Evolutionary conservation across 768 basidiomycete species (phyloP).

Genomic region (Goffeauzyma gilvescens): DNA sequence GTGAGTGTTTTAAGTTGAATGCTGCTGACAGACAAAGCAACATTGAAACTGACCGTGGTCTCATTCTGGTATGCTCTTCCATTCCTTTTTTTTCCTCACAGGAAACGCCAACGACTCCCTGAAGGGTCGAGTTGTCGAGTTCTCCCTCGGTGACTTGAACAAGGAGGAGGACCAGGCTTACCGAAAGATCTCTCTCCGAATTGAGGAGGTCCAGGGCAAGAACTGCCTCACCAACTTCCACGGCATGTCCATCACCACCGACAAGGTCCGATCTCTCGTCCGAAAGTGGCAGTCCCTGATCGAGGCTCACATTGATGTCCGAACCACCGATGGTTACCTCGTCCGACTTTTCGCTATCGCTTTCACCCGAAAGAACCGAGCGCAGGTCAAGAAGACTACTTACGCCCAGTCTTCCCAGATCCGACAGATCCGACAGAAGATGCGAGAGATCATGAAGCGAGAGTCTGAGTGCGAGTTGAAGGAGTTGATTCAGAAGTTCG

Average conservation of each 20-base stretch:
- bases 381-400: constrained; percentile 96
- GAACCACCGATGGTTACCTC: constrained; percentile 98
- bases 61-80: constrained; percentile 1
- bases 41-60: too few relatives aligned
- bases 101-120: constrained; percentile 98
- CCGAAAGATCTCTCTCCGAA: constrained; percentile 96
- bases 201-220: constrained; percentile 77
- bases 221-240: constrained; percentile 99
- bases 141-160: constrained; percentile 92
- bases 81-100: constrained; percentile 31
- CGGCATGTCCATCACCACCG: constrained; percentile 99
- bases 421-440: constrained; percentile 95
- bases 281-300: constrained; percentile 99
- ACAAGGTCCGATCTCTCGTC: constrained; percentile 98
- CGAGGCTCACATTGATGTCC: constrained; percentile 95
- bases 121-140: constrained; percentile 87
- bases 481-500: constrained; percentile 78
- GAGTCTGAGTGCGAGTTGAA: constrained; percentile 94
- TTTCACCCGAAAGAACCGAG: constrained; percentile 91
- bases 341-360: constrained; percentile 96
- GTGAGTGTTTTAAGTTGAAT: constrained; percentile 40
- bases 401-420: constrained; percentile 91
- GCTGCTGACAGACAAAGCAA: not conserved
- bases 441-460: constrained; percentile 65
- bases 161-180: constrained; percentile 99